Evolutionary conservation across 2,329 filamentous ascomycete species (phyloP), one percentile per base, ranked within the genome.

Genomic region (Aureobasidium zeae): DNA sequence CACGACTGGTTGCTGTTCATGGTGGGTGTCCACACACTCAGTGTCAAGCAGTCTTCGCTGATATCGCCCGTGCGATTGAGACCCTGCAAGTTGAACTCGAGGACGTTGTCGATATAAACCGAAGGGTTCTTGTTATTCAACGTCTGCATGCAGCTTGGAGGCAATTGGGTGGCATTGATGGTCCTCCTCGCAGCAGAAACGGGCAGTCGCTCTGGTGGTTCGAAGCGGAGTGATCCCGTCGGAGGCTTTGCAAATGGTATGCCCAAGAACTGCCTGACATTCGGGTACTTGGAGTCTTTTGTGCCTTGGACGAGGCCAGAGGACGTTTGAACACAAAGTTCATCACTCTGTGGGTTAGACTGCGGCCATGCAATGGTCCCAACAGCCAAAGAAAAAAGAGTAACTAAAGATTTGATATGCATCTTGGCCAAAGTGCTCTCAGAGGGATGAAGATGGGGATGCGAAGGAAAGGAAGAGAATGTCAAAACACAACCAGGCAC

Each of bases 1-100:
- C 50, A 11, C 31, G 51, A 31, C 31, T 22, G 32, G 25, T n/a
- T 34, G 26, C 15, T 25, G 32, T 33, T 33, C 37, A 33, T 52
- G 21, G 44, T 51, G 2, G 67, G 67, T 3, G 66, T 55, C 69
- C 69, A 72, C 7, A 73, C 53, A 28, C 66, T 66, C 10, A 71
- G 53, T 9, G 61, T 63, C 17, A 73, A 53, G 44, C 70, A 73
- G 46, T 73, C 69, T 49, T 71, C 68, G 12, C 52, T 55, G 26
- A 54, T 56, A 3, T 47, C 33, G 10, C 55, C 57, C 10, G 56
- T 55, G 6, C 38, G 24, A 13, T 58, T 58, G n/a, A 54, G 46
- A 19, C 55, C 56, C 34, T 54, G 51, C 3, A 59, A 34, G 13
- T 53, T 53, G 45, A 56, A 59, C 39, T 59, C 46, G n/a, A 57